A percentile compares a stretch with the other conserved stretches of the same genome.
phyloP scores from a whole-genome alignment of 257 asterid species.

The Paraleonurus japonicus region DNA sequence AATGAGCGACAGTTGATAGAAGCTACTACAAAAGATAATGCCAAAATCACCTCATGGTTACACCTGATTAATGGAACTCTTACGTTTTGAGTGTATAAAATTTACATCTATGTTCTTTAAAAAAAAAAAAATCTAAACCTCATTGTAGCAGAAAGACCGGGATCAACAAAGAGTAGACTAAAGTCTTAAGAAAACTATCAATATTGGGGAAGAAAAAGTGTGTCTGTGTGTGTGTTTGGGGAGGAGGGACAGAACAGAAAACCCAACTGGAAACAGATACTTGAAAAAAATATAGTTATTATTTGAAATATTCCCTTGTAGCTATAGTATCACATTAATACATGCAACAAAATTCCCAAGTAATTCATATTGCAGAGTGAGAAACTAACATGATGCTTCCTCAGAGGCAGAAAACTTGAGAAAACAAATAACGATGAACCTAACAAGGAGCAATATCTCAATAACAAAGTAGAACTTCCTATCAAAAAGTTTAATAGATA shows the following conservation, averaged over 20 bases:
- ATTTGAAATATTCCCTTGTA: background rate
- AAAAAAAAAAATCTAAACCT: too few relatives aligned
- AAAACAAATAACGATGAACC: background rate
- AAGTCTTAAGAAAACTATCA: background rate
- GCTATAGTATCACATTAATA: background rate
- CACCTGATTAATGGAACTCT: background rate
- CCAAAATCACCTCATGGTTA: background rate
- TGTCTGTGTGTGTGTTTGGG: background rate
- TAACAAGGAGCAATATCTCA: background rate
- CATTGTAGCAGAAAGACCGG: background rate
- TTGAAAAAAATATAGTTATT: background rate
- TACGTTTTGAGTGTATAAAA: too few relatives aligned
- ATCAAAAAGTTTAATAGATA: background rate
- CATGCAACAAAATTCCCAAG: background rate
- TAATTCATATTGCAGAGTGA: background rate
- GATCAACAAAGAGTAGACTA: background rate
- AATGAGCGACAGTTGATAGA: background rate
- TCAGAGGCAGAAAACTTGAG: background rate
- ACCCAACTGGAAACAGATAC: background rate
- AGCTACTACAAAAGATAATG: constrained; percentile 1
- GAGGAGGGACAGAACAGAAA: background rate
- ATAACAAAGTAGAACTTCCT: constrained; percentile 2
- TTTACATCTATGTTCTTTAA: too few relatives aligned
- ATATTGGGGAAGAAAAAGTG: background rate
- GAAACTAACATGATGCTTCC: background rate